phyloP scores from a whole-genome alignment of 2,329 filamentous ascomycete genomes.

The Xylaria arbuscula region DNA sequence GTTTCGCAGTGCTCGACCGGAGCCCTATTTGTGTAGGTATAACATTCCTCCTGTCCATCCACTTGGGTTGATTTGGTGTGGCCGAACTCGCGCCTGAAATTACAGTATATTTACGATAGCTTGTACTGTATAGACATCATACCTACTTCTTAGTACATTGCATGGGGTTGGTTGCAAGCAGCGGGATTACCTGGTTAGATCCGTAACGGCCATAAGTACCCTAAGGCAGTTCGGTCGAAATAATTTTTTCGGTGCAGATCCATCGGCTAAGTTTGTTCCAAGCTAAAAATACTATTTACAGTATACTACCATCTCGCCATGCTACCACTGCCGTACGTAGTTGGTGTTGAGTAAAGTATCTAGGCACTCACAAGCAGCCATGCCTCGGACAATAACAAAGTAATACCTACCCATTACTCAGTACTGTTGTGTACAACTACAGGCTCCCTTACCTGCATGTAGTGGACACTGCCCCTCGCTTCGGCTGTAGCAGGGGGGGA shows the following conservation, averaged over 20 bases:
- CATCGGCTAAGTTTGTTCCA: slow-evolving; percentile 20
- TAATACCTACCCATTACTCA: too few relatives aligned
- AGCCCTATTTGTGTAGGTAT: too few relatives aligned
- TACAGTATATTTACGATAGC: too few relatives aligned
- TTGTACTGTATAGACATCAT: too few relatives aligned
- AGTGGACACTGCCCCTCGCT: slow-evolving; percentile 22
- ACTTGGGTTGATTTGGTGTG: slow-evolving; percentile 4
- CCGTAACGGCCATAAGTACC: slow-evolving; percentile 17
- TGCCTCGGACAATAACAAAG: too few relatives aligned
- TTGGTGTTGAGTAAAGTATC: too few relatives aligned
- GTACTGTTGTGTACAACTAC: not conserved
- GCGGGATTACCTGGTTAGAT: not conserved
- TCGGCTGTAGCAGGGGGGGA: slow-evolving; percentile 27
- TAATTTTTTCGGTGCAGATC: slow-evolving; percentile 23
- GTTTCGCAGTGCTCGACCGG: slow-evolving; percentile 19
- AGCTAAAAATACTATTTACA: not conserved
- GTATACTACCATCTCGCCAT: not conserved
- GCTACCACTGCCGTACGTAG: too few relatives aligned
- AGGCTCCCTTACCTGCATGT: not conserved
- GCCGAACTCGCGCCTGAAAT: slow-evolving; percentile 34
- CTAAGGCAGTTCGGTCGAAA: slow-evolving; percentile 13
- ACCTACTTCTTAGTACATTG: too few relatives aligned
- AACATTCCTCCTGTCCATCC: slow-evolving; percentile 7
- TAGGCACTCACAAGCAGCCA: too few relatives aligned
- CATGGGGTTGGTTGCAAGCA: not conserved